Base-by-base conservation (phyloP, 78 protist genomes). In the Isochrysis galbana region DNA sequence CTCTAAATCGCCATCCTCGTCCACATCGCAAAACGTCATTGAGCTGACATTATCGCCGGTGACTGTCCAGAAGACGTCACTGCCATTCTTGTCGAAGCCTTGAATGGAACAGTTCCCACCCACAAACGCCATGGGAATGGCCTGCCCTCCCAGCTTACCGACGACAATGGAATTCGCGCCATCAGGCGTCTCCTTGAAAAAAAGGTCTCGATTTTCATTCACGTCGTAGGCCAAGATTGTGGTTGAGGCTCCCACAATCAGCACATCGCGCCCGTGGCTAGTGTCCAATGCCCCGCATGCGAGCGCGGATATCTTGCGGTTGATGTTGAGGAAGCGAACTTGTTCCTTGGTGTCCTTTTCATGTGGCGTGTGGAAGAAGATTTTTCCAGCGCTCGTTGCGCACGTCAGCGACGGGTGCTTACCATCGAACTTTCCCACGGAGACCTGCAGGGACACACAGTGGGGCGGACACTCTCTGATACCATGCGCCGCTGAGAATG, bases 71-170 rank as follows among this genome's bases (percentile, higher is more conserved):
- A 48, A 86, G 23, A 0, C 34, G 34, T 86, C 90, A 46, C 21
- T 36, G 74, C 90, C 90, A 19, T 2, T 21, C 26, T 3, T 7
- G 89, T 69, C 61, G 83, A 42, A 89, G 46, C 54, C 97, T 47
- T 92, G 95, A 22, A 94, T 91, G 42, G 89, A 55, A 61, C 97
- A 95, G 91, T 92, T 94, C 70, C 97, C 97, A 38, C 97, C 97
- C 25, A 94, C 95, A 2, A 94, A 0, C 21, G 87, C 94, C 55
- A 92, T n/a, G 14, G 90, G 78, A 25, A 14, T 5, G 5, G 17
- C 55, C 19, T 0, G 0, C 45, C 4, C 88, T 0, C 91, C 90
- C 38, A 94, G 7, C 17, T 0, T 41, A 29, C 95, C 95, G 23
- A 91, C 32, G 23, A 29, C 25, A 1, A 87, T 0, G 7, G 69